Conservation (phyloP, 208 protist genomes). For the Trichomonas gallinae region DNA sequence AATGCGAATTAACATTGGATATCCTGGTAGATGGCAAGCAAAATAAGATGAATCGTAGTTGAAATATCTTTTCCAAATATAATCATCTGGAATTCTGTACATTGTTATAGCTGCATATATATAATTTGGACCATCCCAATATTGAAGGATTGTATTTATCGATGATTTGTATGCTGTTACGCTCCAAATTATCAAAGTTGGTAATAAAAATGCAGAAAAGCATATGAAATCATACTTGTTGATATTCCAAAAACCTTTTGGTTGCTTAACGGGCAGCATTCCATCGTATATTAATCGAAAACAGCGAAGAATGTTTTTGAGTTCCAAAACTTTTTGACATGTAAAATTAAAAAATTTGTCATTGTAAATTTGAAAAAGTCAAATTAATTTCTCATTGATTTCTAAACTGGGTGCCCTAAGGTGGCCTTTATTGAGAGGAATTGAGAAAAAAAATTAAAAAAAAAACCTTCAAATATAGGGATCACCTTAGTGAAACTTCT, state of each 20-base stretch:
- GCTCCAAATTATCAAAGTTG: background rate
- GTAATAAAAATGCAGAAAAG: background rate
- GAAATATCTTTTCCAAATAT: background rate
- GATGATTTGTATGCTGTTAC: background rate
- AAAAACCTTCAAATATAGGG: too few relatives aligned
- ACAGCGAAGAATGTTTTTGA: background rate
- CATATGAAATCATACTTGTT: background rate
- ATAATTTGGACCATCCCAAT: slow-evolving; percentile 15
- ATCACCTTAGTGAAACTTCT: too few relatives aligned
- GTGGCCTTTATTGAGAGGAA: too few relatives aligned
- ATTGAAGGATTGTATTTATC: background rate
- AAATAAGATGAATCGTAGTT: background rate
- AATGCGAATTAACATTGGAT: background rate
- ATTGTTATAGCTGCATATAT: background rate
- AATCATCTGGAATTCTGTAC: background rate
- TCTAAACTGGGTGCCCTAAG: too few relatives aligned
- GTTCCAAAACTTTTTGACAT: too few relatives aligned
- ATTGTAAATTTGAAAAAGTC: too few relatives aligned
- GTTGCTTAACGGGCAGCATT: background rate
- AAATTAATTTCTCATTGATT: too few relatives aligned
- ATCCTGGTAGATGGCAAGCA: slow-evolving; percentile 11
- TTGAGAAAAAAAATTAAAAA: too few relatives aligned
- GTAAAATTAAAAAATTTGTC: too few relatives aligned
- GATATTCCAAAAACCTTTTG: background rate
- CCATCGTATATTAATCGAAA: background rate